Evolutionary conservation across 1,284 basidiomycete genomes (phyloP), one percentile per base, ranked within the genome.

Genomic region (Naganishia sp.): DNA sequence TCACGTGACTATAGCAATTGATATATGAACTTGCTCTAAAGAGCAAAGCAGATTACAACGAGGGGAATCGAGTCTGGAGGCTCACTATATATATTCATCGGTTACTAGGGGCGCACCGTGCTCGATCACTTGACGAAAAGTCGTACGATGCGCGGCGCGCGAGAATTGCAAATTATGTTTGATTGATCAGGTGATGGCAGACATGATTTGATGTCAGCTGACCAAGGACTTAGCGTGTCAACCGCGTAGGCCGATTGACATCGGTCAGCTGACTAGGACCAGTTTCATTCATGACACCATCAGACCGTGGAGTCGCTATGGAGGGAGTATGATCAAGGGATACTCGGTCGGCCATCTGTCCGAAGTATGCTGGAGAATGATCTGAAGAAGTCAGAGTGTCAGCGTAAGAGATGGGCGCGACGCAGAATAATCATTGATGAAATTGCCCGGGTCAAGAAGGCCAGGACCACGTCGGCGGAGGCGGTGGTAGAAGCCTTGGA

Each of bases 301-400:
- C 54, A 56, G 23, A 56, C 6, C 9, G 54, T 56, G 9, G 54
- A 23, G 1, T 39, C 41, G 17, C 25, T 56, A 0, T 56, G 54
- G 54, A 41, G 25, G n/a, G 54, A 56, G 21, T 56, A 56, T 28
- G 54, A 56, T 28, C 41, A 43, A 41, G 54, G 54, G 13, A 17
- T 56, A 3, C 43, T 56, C 25, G 54, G 54, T 10, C 21, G 41
- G 17, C 41, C 25, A 18, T 35, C 54, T 9, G 41, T 56, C 4
- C 23, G 41, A 18, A 25, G 25, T 17, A 56, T 56, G 54, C 9
- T 56, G 6, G 54, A 9, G 15, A 21, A 28, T 13, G 21, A 23
- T 11, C 39, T 43, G 21, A 43, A 43, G 41, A 56, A 56, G 42
- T 43, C 41, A 15, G 54, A 43, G 25, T 15, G 54, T 31, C 54